Evolutionary conservation across 352 stramenopile genomes (phyloP), one percentile per base, ranked within the genome.

Genomic region (Blastocystis sp.): DNA sequence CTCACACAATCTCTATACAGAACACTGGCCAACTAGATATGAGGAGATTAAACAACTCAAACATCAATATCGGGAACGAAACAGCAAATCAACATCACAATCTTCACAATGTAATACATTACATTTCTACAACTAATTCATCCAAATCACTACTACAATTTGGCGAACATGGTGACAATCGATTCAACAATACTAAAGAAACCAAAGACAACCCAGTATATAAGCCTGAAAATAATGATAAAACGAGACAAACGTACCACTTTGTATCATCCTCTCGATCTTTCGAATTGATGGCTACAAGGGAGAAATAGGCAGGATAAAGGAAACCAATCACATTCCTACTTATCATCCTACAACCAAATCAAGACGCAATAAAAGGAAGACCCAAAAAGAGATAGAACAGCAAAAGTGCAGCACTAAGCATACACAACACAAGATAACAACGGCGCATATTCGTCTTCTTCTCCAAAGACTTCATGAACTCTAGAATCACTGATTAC

Each of bases 261-360:
- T 62, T 62, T n/a, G 56, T 62, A 62, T 62, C 56, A 62, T 62
- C 56, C 13, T 62, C 27, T 33, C 27, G 19, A 62, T 62, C 56
- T 6, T 62, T n/a, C 19, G 56, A 62, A 5, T 62, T 33, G 27
- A 62, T 3, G 3, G 56, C 56, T 33, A 62, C 19, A 62, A 62
- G 56, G 19, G 56, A 62, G 56, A n/a, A 62, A 62, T 62, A 62
- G 19, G 27, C 56, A 62, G 56, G 56, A 62, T 62, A 62, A n/a
- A 62, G 3, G 27, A 62, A n/a, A 62, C 56, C 56, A 33, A 62
- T 62, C 19, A 62, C 5, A 33, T 62, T 62, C 56, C 56, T 62
- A 62, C 19, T 3, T 17, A 33, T 62, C 15, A 33, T 33, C 5
- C 19, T 33, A 17, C 3, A 5, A 15, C 2, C 15, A 3, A 3